phyloP scores from a whole-genome alignment of 129 eudicot genomes.

The Flaveria linearis region DNA sequence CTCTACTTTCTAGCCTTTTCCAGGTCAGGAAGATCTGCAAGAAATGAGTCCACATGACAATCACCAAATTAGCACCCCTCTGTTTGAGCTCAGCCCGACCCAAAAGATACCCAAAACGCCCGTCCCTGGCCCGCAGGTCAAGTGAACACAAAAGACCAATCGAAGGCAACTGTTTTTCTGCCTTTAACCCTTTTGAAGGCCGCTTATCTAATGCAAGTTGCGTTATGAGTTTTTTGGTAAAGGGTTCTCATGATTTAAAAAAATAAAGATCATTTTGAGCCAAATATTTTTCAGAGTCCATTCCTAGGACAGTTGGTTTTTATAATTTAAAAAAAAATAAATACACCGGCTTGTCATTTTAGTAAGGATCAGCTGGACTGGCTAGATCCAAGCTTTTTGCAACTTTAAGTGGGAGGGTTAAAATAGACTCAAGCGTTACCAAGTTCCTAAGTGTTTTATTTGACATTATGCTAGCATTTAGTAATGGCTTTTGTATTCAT shows the following conservation, averaged over 20 bases:
- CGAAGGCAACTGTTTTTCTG: neutral
- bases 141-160: neutral
- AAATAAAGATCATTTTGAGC: too few relatives aligned
- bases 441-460: neutral
- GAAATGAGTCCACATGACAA: conserved; percentile 14
- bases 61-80: neutral
- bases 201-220: neutral
- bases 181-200: too few relatives aligned
- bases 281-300: too few relatives aligned
- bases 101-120: neutral
- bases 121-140: neutral
- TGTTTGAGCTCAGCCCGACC: neutral
- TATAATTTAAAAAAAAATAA: too few relatives aligned
- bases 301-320: too few relatives aligned
- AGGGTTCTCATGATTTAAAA: too few relatives aligned
- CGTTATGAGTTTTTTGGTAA: too few relatives aligned
- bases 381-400: neutral
- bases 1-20: conserved; percentile 62
- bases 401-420: neutral
- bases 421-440: neutral
- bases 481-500: neutral
- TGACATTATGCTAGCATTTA: neutral
- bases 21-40: conserved; percentile 86
- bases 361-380: too few relatives aligned
- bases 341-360: too few relatives aligned